Evolutionary conservation across 495 filamentous ascomycete species (phyloP).

Genomic region (Aspergillus incahuasiensis): DNA sequence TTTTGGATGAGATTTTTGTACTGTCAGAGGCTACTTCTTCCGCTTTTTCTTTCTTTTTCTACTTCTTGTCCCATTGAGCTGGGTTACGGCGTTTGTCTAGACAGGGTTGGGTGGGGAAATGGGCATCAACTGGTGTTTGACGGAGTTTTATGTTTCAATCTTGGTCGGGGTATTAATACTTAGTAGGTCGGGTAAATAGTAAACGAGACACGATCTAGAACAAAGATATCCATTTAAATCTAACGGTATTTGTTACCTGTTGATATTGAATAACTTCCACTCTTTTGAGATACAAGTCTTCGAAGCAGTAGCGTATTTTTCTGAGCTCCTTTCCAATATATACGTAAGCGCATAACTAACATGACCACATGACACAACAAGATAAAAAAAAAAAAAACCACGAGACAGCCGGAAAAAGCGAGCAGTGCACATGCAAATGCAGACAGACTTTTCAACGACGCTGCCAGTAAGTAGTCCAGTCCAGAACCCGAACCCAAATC

Average conservation of each 20-base stretch:
- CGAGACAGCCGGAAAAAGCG: too few relatives aligned
- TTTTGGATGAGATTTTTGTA: too few relatives aligned
- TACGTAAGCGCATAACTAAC: background rate
- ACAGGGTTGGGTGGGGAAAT: background rate
- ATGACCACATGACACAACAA: background rate
- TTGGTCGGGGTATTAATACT: too few relatives aligned
- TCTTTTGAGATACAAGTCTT: background rate
- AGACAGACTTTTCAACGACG: too few relatives aligned
- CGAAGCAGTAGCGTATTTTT: background rate
- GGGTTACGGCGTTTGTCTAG: background rate
- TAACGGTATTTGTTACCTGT: background rate
- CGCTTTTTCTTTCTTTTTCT: too few relatives aligned
- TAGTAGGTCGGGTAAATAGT: too few relatives aligned
- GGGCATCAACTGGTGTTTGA: background rate
- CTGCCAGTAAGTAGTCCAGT: too few relatives aligned
- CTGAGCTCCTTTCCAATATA: constrained; percentile 1
- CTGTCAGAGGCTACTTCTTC: too few relatives aligned
- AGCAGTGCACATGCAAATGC: too few relatives aligned
- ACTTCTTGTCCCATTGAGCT: too few relatives aligned
- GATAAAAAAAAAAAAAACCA: background rate
- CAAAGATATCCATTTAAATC: background rate
- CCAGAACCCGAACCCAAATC: background rate
- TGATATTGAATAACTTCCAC: background rate
- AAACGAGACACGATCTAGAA: background rate
- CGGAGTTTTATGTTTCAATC: too few relatives aligned